Percentiles rank a stretch among this genome's conserved stretches.
Evolutionary conservation across 1,139 yeast species (phyloP).

Genomic region (Chernovozyma sophiae-reginae): DNA sequence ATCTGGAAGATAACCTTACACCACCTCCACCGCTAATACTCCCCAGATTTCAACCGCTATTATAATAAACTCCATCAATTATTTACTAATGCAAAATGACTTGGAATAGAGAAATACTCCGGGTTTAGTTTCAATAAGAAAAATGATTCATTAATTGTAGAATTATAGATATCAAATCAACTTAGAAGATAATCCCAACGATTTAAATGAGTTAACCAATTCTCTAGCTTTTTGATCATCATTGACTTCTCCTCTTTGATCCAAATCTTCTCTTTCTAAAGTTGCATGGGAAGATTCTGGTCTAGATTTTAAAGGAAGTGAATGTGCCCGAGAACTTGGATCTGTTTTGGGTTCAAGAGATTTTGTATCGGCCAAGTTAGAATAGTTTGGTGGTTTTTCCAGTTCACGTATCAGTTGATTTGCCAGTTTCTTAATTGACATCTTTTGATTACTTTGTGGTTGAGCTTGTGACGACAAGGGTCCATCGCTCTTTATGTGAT

Average conservation of each 20-base stretch:
- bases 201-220: slow-evolving; percentile 24
- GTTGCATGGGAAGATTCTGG: neutral
- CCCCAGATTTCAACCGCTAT: slow-evolving; percentile 37
- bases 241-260: slow-evolving; percentile 11
- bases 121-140: no score
- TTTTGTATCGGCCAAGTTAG: neutral
- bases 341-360: no score
- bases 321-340: no score
- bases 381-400: neutral
- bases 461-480: neutral
- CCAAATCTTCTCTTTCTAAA: neutral
- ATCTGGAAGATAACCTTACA: slow-evolving; percentile 18
- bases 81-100: neutral
- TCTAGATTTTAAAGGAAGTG: no score
- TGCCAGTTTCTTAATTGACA: no score
- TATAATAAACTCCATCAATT: slow-evolving; percentile 9
- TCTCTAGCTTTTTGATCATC: slow-evolving; percentile 31
- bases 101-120: neutral
- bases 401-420: neutral
- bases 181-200: slow-evolving; percentile 12
- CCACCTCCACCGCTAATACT: slow-evolving; percentile 24
- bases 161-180: no score
- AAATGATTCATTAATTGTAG: no score
- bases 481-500: no score
- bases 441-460: neutral